phyloP scores from a whole-genome alignment of 1,139 yeast genomes.

The Blastobotrys buckinghamii region DNA sequence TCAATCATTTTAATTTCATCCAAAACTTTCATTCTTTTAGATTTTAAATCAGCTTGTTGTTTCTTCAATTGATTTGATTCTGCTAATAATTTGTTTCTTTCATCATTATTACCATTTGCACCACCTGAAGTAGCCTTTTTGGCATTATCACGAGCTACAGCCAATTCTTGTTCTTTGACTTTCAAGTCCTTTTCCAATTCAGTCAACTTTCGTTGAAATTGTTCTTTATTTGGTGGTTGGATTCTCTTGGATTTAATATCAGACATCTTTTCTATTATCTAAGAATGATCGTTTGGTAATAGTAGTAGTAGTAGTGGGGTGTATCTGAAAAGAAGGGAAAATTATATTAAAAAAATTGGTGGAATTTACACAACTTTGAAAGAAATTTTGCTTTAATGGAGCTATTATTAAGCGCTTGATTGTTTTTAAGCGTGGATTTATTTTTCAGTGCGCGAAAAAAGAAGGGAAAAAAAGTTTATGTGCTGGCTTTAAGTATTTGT shows the following conservation, averaged over 20 bases:
- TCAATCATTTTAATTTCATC: slow-evolving; percentile 74
- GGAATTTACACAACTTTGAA: too few relatives aligned
- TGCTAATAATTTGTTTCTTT: slow-evolving; percentile 58
- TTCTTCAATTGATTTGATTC: slow-evolving; percentile 53
- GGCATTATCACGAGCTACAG: slow-evolving; percentile 22
- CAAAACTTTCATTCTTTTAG: slow-evolving; percentile 59
- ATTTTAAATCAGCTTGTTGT: slow-evolving; percentile 65
- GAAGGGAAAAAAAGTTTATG: not conserved
- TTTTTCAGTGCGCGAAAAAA: not conserved
- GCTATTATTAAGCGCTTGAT: too few relatives aligned
- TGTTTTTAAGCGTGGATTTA: too few relatives aligned
- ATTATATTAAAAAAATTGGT: not conserved
- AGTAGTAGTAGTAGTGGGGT: too few relatives aligned
- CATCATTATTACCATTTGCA: slow-evolving; percentile 33
- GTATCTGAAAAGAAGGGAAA: not conserved
- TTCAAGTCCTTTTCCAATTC: slow-evolving; percentile 63
- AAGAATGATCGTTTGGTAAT: not conserved
- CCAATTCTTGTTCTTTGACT: slow-evolving; percentile 49
- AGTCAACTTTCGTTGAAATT: slow-evolving; percentile 60
- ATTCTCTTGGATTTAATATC: slow-evolving; percentile 21
- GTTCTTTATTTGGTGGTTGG: slow-evolving; percentile 34
- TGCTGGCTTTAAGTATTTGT: not conserved
- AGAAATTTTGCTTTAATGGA: too few relatives aligned
- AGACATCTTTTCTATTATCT: not conserved
- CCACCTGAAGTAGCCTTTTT: slow-evolving; percentile 25